Percentiles rank a stretch among this genome's conserved stretches.
Conservation (phyloP, 495 filamentous ascomycete species). For the Penicillium arizonense region DNA sequence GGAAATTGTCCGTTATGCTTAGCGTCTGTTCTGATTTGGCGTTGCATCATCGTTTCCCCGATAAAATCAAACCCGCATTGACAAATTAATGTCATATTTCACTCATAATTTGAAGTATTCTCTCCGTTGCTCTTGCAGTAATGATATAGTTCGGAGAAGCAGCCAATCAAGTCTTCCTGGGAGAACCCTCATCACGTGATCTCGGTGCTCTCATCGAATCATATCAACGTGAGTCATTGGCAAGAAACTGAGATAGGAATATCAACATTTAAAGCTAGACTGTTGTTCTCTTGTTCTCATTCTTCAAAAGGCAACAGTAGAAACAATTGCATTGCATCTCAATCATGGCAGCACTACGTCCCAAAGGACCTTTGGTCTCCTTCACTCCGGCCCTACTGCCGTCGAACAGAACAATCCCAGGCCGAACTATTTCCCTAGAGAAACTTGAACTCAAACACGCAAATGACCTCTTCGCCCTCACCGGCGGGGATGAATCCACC, state of each 20-base stretch:
- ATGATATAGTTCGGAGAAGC: neutral
- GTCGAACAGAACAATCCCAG: constrained; percentile 16
- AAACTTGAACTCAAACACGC: constrained; percentile 36
- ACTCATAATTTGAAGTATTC: no score
- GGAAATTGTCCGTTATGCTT: no score
- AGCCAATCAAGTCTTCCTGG: neutral
- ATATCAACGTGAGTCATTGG: constrained; percentile 1
- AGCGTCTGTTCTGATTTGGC: no score
- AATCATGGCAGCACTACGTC: constrained; percentile 8
- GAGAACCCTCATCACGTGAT: neutral
- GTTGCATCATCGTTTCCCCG: no score
- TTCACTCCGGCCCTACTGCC: constrained; percentile 21
- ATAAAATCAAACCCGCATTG: no score
- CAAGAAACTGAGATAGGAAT: neutral
- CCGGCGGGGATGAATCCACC: constrained; percentile 31
- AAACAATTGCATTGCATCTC: neutral
- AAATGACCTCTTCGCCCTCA: constrained; percentile 35
- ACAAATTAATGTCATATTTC: no score
- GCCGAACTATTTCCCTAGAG: constrained; percentile 38
- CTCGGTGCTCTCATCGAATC: neutral
- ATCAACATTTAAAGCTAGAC: neutral
- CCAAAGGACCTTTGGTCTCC: constrained; percentile 22
- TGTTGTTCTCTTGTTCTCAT: neutral
- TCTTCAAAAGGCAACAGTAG: neutral
- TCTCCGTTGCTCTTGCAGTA: no score